Conservation (phyloP, 1,139 yeast genomes). For the Debaryomyces sp. region DNA sequence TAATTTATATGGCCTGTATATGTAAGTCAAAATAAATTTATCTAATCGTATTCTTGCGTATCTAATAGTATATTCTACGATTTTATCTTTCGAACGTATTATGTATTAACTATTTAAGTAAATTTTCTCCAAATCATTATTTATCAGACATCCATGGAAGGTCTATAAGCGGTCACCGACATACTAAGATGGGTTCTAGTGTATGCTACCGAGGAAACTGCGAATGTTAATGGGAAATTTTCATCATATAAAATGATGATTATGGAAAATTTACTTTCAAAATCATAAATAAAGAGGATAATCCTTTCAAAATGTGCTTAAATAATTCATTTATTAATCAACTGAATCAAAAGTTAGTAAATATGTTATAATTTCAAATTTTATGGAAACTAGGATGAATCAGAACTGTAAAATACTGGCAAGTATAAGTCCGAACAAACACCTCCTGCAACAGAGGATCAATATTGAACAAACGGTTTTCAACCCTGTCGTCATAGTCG, state of each 20-base stretch:
- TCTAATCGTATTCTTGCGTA: neutral
- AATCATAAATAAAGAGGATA: conserved; percentile 6
- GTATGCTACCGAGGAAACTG: conserved; percentile 93
- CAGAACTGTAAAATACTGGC: conserved; percentile 84
- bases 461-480: conserved; percentile 53
- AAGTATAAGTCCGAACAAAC: conserved; percentile 65
- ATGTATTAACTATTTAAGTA: conserved; percentile 1
- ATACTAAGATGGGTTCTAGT: conserved; percentile 78
- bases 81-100: neutral
- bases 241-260: conserved; percentile 59
- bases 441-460: conserved; percentile 40
- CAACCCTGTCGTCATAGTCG: conserved; percentile 87
- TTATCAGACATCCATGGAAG: conserved; percentile 74
- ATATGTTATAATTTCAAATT: conserved; percentile 9
- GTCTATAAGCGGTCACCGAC: conserved; percentile 77
- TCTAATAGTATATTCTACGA: neutral
- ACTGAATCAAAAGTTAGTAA: conserved; percentile 8
- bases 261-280: neutral
- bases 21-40: neutral
- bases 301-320: conserved; percentile 27
- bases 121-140: conserved; percentile 5
- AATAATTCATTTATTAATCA: conserved; percentile 14
- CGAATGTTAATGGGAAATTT: conserved; percentile 76
- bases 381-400: conserved; percentile 33
- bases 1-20: conserved; percentile 12